phyloP scores from a whole-genome alignment of 257 asterid genomes.

The Anisodus acutangulus region DNA sequence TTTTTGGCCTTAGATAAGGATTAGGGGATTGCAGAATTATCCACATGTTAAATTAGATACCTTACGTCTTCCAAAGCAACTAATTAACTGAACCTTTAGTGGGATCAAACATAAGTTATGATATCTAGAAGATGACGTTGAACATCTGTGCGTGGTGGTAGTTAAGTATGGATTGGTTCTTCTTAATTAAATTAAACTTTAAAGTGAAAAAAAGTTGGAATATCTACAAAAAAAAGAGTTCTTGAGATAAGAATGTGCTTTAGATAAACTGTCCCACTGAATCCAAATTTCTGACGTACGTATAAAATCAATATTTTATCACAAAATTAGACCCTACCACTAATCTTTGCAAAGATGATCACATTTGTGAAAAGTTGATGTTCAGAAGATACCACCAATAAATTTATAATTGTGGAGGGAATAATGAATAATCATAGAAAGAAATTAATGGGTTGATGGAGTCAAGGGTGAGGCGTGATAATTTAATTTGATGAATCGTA shows the following conservation, averaged over 20 bases:
- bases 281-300: conserved; percentile 5
- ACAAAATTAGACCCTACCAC: conserved; percentile 42
- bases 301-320: conserved; percentile 15
- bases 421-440: not conserved
- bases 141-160: not conserved
- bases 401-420: not conserved
- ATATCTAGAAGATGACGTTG: conserved; percentile 50
- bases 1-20: not conserved
- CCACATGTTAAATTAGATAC: conserved; percentile 36
- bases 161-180: not conserved
- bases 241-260: conserved; percentile 5
- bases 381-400: conserved; percentile 31
- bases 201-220: not conserved
- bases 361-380: conserved; percentile 38
- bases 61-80: conserved; percentile 20
- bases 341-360: conserved; percentile 31
- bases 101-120: conserved; percentile 36
- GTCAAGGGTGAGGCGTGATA: not conserved
- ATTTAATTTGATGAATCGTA: not conserved
- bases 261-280: conserved; percentile 4
- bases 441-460: not conserved
- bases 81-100: conserved; percentile 37
- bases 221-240: not conserved
- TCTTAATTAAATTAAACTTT: not conserved
- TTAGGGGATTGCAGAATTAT: conserved; percentile 29